Conservation (phyloP, 1,139 yeast genomes). For the Lodderomyces theae region DNA sequence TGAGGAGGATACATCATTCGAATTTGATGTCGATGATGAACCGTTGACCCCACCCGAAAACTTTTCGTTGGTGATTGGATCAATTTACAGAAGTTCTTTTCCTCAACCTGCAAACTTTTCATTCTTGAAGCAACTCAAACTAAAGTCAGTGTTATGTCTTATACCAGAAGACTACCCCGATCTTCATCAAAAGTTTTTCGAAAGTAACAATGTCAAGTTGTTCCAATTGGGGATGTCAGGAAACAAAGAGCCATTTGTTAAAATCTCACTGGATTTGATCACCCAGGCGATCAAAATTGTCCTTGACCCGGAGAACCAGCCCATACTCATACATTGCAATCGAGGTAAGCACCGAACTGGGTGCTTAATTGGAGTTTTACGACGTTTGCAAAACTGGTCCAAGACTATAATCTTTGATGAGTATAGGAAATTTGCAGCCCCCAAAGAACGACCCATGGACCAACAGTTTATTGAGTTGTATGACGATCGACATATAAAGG, state of each 20-base stretch:
- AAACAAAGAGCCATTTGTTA: constrained; percentile 91
- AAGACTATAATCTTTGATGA: constrained; percentile 92
- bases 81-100: constrained; percentile 83
- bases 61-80: constrained; percentile 78
- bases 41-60: constrained; percentile 79
- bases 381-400: constrained; percentile 90
- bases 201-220: constrained; percentile 58
- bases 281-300: constrained; percentile 81
- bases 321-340: constrained; percentile 89
- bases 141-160: constrained; percentile 76
- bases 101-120: constrained; percentile 81
- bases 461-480: constrained; percentile 92
- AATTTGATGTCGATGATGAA: constrained; percentile 3
- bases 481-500: constrained; percentile 58
- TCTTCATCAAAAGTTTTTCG: constrained; percentile 64
- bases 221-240: constrained; percentile 94
- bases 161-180: constrained; percentile 91
- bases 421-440: constrained; percentile 89
- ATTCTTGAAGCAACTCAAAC: constrained; percentile 57
- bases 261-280: constrained; percentile 71
- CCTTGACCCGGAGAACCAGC: constrained; percentile 81
- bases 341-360: constrained; percentile 97
- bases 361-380: constrained; percentile 86
- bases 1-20: background rate
- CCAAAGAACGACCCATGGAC: constrained; percentile 92